Conservation (phyloP, 1,284 basidiomycete species). For the Boletus mariae region DNA sequence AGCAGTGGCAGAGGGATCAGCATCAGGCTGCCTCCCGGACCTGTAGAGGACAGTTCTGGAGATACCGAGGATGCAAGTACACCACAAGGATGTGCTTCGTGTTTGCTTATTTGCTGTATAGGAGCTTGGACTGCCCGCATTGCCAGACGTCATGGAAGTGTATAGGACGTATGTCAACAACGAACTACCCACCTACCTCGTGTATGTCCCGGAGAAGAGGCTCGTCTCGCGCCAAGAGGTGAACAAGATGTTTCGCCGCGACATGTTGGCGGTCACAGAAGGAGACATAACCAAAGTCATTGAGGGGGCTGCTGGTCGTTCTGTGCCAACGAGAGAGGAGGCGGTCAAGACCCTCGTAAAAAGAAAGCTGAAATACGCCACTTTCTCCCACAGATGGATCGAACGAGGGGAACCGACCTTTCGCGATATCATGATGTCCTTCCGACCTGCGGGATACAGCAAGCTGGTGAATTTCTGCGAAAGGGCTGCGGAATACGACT, state of each 20-base stretch:
- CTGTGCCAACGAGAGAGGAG: constrained; percentile 39
- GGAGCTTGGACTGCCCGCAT: constrained; percentile 14
- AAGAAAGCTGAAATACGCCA: constrained; percentile 49
- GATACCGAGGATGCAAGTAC: constrained; percentile 16
- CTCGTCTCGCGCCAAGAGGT: constrained; percentile 32
- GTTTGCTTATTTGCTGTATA: constrained; percentile 9
- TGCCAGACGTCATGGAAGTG: constrained; percentile 27
- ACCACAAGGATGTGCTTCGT: neutral
- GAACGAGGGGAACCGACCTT: constrained; percentile 59
- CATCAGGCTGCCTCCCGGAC: constrained; percentile 24
- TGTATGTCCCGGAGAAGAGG: constrained; percentile 26
- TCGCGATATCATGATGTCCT: constrained; percentile 40
- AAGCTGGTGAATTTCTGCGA: constrained; percentile 28
- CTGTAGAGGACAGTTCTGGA: constrained; percentile 3
- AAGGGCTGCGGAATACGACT: constrained; percentile 27
- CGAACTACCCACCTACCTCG: constrained; percentile 30
- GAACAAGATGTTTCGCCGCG: constrained; percentile 28
- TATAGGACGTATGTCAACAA: constrained; percentile 28
- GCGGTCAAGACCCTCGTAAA: constrained; percentile 36
- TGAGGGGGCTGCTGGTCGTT: constrained; percentile 37
- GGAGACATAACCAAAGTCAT: constrained; percentile 20
- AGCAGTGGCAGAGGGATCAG: constrained; percentile 27
- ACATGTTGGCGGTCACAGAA: constrained; percentile 26
- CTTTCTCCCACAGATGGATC: constrained; percentile 60
- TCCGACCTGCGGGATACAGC: constrained; percentile 26